Conservation (phyloP, 257 asterid species). For the Linderniella brevidens region DNA sequence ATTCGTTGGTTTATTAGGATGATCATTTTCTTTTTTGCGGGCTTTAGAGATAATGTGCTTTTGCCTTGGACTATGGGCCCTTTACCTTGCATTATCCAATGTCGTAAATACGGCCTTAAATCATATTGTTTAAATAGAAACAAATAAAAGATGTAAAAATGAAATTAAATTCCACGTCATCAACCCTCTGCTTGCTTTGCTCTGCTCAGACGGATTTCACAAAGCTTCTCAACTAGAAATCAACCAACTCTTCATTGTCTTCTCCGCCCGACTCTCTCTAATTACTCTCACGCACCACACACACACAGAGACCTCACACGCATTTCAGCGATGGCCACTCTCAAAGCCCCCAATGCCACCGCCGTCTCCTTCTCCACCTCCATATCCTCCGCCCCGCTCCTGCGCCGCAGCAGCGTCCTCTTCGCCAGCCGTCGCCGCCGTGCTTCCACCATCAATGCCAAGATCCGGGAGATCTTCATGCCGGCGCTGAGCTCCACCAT, state of each 20-base stretch:
- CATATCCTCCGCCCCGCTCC: constrained; percentile 20
- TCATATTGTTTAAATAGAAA: no score
- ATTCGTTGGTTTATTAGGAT: no score
- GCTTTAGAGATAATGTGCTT: no score
- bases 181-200: no score
- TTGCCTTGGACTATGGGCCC: no score
- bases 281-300: not conserved
- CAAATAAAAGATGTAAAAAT: no score
- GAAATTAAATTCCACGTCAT: no score
- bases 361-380: constrained; percentile 33
- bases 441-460: constrained; percentile 19
- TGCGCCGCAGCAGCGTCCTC: constrained; percentile 19
- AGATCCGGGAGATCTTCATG: constrained; percentile 76
- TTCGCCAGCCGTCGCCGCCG: constrained; percentile 8
- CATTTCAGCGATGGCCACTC: constrained; percentile 12
- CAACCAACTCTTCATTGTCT: constrained; percentile 18
- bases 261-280: constrained; percentile 27
- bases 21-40: no score
- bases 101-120: no score
- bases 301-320: not conserved
- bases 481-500: constrained; percentile 70
- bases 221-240: no score
- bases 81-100: no score
- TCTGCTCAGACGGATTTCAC: no score
- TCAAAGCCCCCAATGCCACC: not conserved